These are phyloP conservation scores for Castanea mollissima DNA, from an alignment of 306 rosid genomes.

Conservation along the genomic window DNA sequence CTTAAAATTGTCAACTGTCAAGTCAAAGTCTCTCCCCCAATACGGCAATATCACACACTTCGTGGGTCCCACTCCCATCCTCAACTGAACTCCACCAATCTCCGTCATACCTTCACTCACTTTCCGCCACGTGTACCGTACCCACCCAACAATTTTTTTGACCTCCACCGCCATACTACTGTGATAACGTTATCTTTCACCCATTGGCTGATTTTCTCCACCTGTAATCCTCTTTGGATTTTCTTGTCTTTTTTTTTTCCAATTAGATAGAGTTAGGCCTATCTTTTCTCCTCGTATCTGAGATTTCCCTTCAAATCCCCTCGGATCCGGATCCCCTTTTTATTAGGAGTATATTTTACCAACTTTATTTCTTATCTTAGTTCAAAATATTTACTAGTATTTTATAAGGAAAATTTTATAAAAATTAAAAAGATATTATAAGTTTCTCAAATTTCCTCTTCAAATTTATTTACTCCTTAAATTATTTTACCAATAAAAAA, in stretches of 20 bases:
- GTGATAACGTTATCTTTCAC: conserved; percentile 55
- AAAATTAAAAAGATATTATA: no score
- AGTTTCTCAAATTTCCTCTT: no score
- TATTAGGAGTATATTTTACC: no score
- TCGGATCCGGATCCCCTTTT: no score
- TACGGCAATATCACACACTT: background rate
- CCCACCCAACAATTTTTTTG: background rate
- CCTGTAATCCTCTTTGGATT: conserved; percentile 36
- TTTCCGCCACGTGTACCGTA: conserved; percentile 9
- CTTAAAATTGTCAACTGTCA: background rate
- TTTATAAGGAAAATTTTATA: no score
- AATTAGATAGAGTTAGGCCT: conserved; percentile 11
- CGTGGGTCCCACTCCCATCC: conserved; percentile 5
- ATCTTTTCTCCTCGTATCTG: background rate
- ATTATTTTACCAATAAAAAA: no score
- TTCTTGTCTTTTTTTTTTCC: background rate
- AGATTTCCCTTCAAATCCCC: no score
- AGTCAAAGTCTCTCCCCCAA: background rate
- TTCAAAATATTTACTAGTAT: no score
- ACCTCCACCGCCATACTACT: background rate
- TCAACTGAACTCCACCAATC: background rate
- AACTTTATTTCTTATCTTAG: no score
- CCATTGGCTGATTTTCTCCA: conserved; percentile 41
- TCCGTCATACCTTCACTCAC: background rate
- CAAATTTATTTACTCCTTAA: no score